Evolutionary conservation across 1,139 yeast species (phyloP), one percentile per base, ranked within the genome.

Genomic region (Yamadazyma triangularis): DNA sequence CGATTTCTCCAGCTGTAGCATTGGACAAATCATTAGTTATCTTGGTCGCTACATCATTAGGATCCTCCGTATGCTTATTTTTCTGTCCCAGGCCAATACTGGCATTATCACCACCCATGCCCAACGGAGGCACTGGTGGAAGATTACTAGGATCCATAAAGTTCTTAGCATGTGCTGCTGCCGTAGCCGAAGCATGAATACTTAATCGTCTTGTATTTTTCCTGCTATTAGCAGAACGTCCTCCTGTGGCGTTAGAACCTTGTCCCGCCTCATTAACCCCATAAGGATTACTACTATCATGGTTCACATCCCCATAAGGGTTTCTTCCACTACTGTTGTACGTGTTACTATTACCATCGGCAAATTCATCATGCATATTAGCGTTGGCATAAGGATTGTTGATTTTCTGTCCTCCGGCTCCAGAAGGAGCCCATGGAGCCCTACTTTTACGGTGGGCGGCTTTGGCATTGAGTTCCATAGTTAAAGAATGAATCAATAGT

Each of bases 1-100:
- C 87, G 26, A 87, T 79, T 40, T 81, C 87, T 1, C 77, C 64
- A 2, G 91, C 89, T 3, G 82, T 73, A 1, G 89, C 88, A 34
- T 76, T 75, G 11, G 76, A 63, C 36, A 83, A 53, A 35, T 77
- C 74, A 7, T 64, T 59, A 11, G 70, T 62, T 11, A 84, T 76
- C 47, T 71, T 78, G 4, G 57, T 44, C 27, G 42, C 49, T 15
- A 48, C 41, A 13, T 35, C 45, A n/a, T n/a, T n/a, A n/a, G n/a
- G n/a, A n/a, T n/a, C n/a, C 24, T 28, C 41, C 7, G 34, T 32
- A n/a, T 38, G 34, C n/a, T 35, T 32, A 13, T 40, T 36, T 10
- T 29, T 27, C 8, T 31, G 25, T 9, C 38, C 38, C 8, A 24
- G 13, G 8, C 23, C 18, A 10, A 15, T 13, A 8, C n/a, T 27